Evolutionary conservation across 2,329 filamentous ascomycete genomes (phyloP).

Genomic region (Colletotrichum sp.): DNA sequence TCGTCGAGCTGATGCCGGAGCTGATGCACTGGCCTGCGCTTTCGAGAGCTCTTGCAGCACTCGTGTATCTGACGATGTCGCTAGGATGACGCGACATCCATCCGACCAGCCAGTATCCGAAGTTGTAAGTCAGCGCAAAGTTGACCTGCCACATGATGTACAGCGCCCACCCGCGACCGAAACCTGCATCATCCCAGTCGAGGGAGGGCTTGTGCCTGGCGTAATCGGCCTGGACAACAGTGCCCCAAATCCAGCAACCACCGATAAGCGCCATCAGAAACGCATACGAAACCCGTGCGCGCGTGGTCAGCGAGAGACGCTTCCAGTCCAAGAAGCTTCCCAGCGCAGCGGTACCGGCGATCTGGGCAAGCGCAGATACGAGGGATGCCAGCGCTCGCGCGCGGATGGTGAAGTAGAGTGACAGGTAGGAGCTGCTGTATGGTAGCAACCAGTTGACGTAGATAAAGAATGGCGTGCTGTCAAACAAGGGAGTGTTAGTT

Average conservation of each 20-base stretch:
- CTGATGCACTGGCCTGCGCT: constrained; percentile 31
- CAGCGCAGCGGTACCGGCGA: constrained; percentile 27
- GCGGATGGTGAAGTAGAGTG: constrained; percentile 26
- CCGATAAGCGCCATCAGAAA: constrained; percentile 29
- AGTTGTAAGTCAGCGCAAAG: constrained; percentile 35
- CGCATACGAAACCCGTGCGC: constrained; percentile 26
- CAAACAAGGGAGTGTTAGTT: background rate
- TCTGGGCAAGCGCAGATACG: constrained; percentile 28
- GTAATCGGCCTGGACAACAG: constrained; percentile 33
- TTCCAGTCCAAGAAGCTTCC: constrained; percentile 31
- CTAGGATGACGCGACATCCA: constrained; percentile 27
- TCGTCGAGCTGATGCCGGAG: constrained; percentile 35
- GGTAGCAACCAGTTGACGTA: constrained; percentile 25
- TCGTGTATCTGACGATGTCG: constrained; percentile 29
- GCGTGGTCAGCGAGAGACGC: constrained; percentile 18
- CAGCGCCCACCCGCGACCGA: constrained; percentile 31
- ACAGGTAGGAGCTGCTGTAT: constrained; percentile 24
- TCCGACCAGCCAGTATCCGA: constrained; percentile 37
- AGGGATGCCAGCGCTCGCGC: constrained; percentile 25
- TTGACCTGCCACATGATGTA: constrained; percentile 38
- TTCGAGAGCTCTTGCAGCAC: constrained; percentile 29
- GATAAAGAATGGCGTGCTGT: constrained; percentile 25
- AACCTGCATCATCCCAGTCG: constrained; percentile 30
- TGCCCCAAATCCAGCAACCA: constrained; percentile 32
- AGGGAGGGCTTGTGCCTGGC: constrained; percentile 26